phyloP scores from a whole-genome alignment of 495 filamentous ascomycete genomes.

The Aspergillus incahuasiensis region DNA sequence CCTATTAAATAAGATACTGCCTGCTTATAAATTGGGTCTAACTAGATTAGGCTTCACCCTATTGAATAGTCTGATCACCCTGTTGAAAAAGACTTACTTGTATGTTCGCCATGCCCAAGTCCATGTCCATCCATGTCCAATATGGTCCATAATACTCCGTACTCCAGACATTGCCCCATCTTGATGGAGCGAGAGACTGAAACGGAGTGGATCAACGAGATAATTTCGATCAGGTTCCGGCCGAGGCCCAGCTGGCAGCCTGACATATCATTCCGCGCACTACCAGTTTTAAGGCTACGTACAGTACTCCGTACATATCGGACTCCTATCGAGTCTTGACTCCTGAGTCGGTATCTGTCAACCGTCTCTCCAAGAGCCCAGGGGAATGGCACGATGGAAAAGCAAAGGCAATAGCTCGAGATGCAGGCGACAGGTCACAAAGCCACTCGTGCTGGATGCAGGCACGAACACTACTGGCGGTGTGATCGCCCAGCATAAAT shows the following conservation, averaged over 20 bases:
- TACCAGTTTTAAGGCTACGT: background rate
- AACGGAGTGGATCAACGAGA: conserved; percentile 6
- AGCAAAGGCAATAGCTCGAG: conserved; percentile 1
- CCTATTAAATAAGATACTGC: too few species aligned
- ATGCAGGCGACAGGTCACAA: background rate
- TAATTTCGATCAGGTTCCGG: background rate
- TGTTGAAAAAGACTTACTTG: too few species aligned
- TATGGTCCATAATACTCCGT: too few species aligned
- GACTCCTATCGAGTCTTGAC: background rate
- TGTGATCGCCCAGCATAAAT: conserved; percentile 12
- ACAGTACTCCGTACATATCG: too few species aligned
- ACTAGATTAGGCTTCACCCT: too few species aligned
- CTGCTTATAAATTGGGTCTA: too few species aligned
- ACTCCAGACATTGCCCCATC: background rate
- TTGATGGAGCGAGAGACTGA: background rate
- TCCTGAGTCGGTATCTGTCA: background rate
- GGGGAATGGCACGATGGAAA: background rate
- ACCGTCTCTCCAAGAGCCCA: background rate
- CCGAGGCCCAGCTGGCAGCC: background rate
- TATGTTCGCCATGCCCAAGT: background rate
- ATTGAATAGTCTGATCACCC: too few species aligned
- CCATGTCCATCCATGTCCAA: too few species aligned
- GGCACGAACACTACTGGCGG: conserved; percentile 20
- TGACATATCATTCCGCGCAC: background rate
- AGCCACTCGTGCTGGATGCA: conserved; percentile 11